Percentiles rank a stretch among this genome's conserved stretches.
Conservation (phyloP, 352 stramenopile species). For the Phytophthora pluvialis region DNA sequence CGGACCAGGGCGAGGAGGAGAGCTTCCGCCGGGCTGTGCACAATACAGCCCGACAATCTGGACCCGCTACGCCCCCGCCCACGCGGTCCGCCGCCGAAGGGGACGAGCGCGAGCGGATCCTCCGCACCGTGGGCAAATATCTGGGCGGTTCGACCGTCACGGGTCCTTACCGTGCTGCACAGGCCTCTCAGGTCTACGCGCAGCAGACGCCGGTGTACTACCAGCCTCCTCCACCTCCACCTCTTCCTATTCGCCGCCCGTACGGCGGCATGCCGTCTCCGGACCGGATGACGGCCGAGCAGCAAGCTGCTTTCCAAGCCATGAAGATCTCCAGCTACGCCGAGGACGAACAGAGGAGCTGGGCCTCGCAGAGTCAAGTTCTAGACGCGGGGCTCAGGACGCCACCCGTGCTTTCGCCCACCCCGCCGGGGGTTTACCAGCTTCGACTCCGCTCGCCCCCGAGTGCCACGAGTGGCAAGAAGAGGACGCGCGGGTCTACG, state of each 20-base stretch:
- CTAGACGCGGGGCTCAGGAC: conserved; percentile 3
- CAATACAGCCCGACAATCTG: background rate
- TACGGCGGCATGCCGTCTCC: conserved; percentile 32
- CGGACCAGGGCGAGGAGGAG: background rate
- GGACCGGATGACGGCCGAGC: conserved; percentile 33
- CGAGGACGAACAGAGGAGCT: conserved; percentile 31
- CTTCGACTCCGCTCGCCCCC: conserved; percentile 25
- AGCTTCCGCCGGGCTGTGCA: background rate
- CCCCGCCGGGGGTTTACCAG: conserved; percentile 18
- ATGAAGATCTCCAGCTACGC: conserved; percentile 44
- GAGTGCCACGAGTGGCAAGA: conserved; percentile 40
- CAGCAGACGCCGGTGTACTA: conserved; percentile 23
- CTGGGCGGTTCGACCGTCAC: conserved; percentile 23
- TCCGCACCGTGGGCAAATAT: conserved; percentile 64
- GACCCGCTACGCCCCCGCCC: too few relatives aligned
- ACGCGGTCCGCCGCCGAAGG: conserved; percentile 1
- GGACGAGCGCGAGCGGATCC: conserved; percentile 49
- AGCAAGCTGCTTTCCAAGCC: conserved; percentile 45
- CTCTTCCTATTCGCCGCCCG: conserved; percentile 3
- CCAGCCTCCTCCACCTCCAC: conserved; percentile 12
- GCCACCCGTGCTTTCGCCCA: conserved; percentile 2
- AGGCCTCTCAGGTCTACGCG: background rate
- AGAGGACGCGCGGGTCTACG: conserved; percentile 43
- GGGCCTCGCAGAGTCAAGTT: conserved; percentile 18
- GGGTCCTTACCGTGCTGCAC: background rate